Conservation (phyloP, 208 protist species). For the Entamoeba histolytica region DNA sequence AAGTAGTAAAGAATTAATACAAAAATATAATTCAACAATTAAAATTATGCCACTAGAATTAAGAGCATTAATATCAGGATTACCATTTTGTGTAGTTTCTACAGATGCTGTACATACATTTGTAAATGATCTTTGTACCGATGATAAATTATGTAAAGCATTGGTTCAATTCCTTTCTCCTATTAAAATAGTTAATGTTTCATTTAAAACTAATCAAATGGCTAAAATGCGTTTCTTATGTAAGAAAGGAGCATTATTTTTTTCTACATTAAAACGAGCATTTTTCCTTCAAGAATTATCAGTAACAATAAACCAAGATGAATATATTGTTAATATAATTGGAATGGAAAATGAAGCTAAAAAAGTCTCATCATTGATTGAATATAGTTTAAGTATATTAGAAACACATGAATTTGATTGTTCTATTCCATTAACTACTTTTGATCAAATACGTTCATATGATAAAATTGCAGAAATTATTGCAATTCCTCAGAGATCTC, state of each 20-base stretch:
- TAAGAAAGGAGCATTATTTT: neutral
- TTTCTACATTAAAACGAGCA: neutral
- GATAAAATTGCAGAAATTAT: neutral
- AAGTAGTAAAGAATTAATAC: neutral
- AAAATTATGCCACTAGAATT: neutral
- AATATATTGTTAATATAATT: neutral
- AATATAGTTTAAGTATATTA: neutral
- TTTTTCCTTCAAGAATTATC: neutral
- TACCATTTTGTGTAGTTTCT: neutral
- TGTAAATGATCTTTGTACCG: neutral
- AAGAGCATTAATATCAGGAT: neutral
- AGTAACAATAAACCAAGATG: neutral
- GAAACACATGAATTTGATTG: neutral
- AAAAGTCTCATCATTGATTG: neutral
- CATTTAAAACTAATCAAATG: neutral
- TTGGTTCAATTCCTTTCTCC: neutral
- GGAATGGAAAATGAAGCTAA: neutral
- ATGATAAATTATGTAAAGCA: neutral
- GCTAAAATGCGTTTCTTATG: neutral
- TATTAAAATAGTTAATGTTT: neutral
- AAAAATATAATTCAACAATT: neutral
- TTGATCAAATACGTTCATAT: neutral
- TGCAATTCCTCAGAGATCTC: neutral
- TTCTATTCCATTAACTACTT: neutral
- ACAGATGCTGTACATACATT: neutral